A percentile compares a stretch with the other conserved stretches of the same genome.
These are phyloP conservation scores for Kondoa subrosea DNA, from an alignment of 768 basidiomycete genomes.

Conservation along the genomic window DNA sequence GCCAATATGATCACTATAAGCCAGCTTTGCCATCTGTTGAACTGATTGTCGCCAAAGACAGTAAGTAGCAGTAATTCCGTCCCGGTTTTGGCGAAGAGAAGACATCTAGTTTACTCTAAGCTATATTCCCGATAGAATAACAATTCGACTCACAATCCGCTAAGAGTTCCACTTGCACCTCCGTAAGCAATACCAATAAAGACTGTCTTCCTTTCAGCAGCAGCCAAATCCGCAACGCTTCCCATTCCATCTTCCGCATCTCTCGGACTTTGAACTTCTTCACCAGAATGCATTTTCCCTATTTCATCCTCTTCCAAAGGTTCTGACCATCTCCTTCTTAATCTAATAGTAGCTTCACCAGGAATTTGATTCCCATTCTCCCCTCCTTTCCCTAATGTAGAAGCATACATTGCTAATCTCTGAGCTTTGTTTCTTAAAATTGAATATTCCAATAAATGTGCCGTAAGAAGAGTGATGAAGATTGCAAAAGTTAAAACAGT, in stretches of 20 bases:
- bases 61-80: slow-evolving; percentile 74
- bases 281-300: not conserved
- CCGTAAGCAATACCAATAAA: slow-evolving; percentile 69
- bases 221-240: slow-evolving; percentile 7
- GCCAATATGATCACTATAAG: slow-evolving; percentile 53
- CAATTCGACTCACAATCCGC: slow-evolving; percentile 48
- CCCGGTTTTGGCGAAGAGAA: slow-evolving; percentile 83
- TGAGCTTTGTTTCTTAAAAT: not conserved
- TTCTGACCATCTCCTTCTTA: not conserved
- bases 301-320: not conserved
- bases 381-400: not conserved
- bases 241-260: not conserved
- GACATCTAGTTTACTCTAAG: slow-evolving; percentile 31
- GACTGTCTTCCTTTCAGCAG: slow-evolving; percentile 38
- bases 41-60: slow-evolving; percentile 54
- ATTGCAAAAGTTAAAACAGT: slow-evolving; percentile 50
- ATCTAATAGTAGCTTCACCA: not conserved
- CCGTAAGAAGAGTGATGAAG: slow-evolving; percentile 45
- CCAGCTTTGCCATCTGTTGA: slow-evolving; percentile 42
- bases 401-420: not conserved
- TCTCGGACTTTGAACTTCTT: slow-evolving; percentile 3
- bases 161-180: slow-evolving; percentile 69
- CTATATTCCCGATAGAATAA: not conserved
- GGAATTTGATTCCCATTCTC: not conserved
- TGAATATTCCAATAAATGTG: slow-evolving; percentile 31